Percentiles rank a stretch among this genome's conserved stretches.
Evolutionary conservation across 495 filamentous ascomycete genomes (phyloP).

Genomic region (Jackrogersella multiformis): DNA sequence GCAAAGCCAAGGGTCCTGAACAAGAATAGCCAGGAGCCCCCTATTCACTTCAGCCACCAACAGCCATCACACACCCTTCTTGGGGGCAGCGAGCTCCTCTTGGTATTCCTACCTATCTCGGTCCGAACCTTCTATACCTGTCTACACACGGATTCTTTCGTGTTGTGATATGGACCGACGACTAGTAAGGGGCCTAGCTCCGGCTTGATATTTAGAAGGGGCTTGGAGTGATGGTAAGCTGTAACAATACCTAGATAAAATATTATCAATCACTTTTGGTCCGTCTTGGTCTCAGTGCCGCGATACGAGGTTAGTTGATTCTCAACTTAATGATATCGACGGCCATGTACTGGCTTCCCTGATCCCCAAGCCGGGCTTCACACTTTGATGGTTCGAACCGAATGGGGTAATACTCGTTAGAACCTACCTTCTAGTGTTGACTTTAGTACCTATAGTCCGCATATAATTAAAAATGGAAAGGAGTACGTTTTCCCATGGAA

Average conservation of each 20-base stretch:
- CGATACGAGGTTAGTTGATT: slow-evolving; percentile 17
- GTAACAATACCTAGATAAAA: not conserved
- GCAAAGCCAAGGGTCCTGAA: slow-evolving; percentile 8
- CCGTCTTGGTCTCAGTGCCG: not conserved
- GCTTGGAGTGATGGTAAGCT: not conserved
- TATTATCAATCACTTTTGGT: slow-evolving; percentile 4
- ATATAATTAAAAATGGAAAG: slow-evolving; percentile 1
- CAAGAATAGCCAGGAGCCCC: slow-evolving; percentile 5
- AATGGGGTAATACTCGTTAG: not conserved
- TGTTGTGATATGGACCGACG: not conserved
- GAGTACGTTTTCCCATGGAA: slow-evolving; percentile 1
- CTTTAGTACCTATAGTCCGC: not conserved
- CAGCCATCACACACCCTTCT: slow-evolving; percentile 2
- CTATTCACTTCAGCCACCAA: slow-evolving; percentile 32
- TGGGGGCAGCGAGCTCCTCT: not conserved
- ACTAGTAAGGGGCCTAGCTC: not conserved
- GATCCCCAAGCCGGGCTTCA: not conserved
- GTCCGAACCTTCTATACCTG: slow-evolving; percentile 29
- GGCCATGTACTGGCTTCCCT: not conserved
- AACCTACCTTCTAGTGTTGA: not conserved
- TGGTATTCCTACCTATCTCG: slow-evolving; percentile 21
- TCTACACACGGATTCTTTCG: slow-evolving; percentile 2
- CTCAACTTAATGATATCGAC: slow-evolving; percentile 5
- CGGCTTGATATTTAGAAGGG: not conserved
- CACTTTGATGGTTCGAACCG: not conserved